Conservation (phyloP, 768 basidiomycete species). For the Pulveroboletus sp. region DNA sequence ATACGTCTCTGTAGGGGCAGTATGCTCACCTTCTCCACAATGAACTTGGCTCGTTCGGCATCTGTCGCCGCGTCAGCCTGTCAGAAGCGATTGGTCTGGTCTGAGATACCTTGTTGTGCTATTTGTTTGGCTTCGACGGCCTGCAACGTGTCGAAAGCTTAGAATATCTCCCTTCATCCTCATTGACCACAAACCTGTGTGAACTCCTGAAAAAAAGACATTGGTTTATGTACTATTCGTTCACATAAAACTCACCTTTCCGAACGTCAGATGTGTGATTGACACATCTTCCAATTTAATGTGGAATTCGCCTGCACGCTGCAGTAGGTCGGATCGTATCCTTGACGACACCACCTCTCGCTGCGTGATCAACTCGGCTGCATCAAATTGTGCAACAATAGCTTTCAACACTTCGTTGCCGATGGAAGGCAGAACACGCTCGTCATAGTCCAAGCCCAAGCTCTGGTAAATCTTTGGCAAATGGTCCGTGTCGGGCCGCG, state of each 20-base stretch:
- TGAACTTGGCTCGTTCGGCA: slow-evolving; percentile 98
- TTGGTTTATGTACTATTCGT: slow-evolving; percentile 3
- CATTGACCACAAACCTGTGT: slow-evolving; percentile 48
- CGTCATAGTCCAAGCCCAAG: slow-evolving; percentile 95
- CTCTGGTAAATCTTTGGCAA: slow-evolving; percentile 92
- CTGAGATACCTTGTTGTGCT: slow-evolving; percentile 85
- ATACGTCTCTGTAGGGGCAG: not conserved
- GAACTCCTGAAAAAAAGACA: slow-evolving; percentile 60
- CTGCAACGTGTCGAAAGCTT: slow-evolving; percentile 25
- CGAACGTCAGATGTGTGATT: slow-evolving; percentile 87
- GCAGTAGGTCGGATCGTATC: slow-evolving; percentile 87
- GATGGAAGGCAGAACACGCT: slow-evolving; percentile 94
- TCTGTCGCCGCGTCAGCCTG: slow-evolving; percentile 46
- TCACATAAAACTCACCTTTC: slow-evolving; percentile 51
- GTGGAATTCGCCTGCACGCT: slow-evolving; percentile 94
- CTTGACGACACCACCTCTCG: slow-evolving; percentile 94
- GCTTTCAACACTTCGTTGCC: slow-evolving; percentile 98
- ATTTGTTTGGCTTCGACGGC: slow-evolving; percentile 99
- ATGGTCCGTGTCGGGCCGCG: slow-evolving; percentile 84
- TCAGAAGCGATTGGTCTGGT: not conserved
- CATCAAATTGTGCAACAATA: slow-evolving; percentile 98
- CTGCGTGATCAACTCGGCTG: slow-evolving; percentile 94
- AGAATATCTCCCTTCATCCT: not conserved
- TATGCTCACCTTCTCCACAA: slow-evolving; percentile 85
- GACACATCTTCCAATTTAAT: slow-evolving; percentile 96